phyloP scores from a whole-genome alignment of 2,329 filamentous ascomycete genomes.

The Ascochyta lentis region DNA sequence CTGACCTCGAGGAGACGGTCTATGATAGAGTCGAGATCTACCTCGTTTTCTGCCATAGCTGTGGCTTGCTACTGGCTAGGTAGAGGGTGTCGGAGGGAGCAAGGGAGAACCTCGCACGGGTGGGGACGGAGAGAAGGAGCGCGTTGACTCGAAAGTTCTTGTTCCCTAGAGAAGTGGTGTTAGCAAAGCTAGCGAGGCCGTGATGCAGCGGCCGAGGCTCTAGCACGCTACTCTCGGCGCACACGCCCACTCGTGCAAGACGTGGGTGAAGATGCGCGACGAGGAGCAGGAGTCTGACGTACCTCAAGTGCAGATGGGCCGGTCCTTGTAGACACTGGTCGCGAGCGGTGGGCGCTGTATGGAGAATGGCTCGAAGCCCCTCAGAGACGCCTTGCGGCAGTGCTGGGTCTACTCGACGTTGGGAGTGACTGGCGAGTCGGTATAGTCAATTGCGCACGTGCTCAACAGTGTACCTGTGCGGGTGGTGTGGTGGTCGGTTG shows the following conservation, averaged over 20 bases:
- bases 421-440: constrained; percentile 30
- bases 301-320: constrained; percentile 39
- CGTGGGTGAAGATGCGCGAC: background rate
- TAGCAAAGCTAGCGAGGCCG: constrained; percentile 25
- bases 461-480: constrained; percentile 37
- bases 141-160: constrained; percentile 31
- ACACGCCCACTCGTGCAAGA: background rate
- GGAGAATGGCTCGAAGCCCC: constrained; percentile 51
- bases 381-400: constrained; percentile 46
- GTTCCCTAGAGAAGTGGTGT: constrained; percentile 29
- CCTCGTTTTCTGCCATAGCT: constrained; percentile 82
- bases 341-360: constrained; percentile 35
- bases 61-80: constrained; percentile 46
- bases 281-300: constrained; percentile 24
- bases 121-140: constrained; percentile 29
- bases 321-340: constrained; percentile 26
- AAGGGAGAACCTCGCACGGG: constrained; percentile 47
- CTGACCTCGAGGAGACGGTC: constrained; percentile 96
- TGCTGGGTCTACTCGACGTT: constrained; percentile 45
- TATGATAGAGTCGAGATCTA: constrained; percentile 99
- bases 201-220: constrained; percentile 21
- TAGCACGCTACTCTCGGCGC: constrained; percentile 16
- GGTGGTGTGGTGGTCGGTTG: constrained; percentile 37
- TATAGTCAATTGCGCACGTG: constrained; percentile 38
- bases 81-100: constrained; percentile 33